Conservation (phyloP, 2,329 filamentous ascomycete species). For the Keithomyces neogunnii region DNA sequence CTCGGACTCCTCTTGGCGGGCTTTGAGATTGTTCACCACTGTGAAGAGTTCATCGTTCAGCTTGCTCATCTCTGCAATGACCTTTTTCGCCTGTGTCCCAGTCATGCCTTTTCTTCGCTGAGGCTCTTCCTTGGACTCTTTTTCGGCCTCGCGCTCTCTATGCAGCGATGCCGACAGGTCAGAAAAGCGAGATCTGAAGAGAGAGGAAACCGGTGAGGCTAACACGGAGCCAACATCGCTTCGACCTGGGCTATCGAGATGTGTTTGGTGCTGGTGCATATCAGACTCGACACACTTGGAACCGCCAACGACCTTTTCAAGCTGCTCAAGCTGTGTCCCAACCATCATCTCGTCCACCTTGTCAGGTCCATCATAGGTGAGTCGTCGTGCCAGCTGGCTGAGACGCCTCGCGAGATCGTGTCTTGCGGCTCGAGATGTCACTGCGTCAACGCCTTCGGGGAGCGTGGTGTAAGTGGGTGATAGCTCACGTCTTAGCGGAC, state of each 20-base stretch:
- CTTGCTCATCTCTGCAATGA: constrained; percentile 27
- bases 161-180: constrained; percentile 28
- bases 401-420: constrained; percentile 36
- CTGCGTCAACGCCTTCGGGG: constrained; percentile 4
- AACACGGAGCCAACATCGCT: constrained; percentile 21
- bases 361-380: constrained; percentile 24
- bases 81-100: constrained; percentile 26
- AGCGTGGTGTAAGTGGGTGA: constrained; percentile 6
- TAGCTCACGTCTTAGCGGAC: constrained; percentile 22
- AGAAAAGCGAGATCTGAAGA: constrained; percentile 30
- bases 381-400: constrained; percentile 29
- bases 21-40: constrained; percentile 41
- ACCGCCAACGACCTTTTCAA: constrained; percentile 22
- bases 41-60: constrained; percentile 42
- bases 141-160: constrained; percentile 19
- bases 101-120: constrained; percentile 23
- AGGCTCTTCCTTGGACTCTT: constrained; percentile 17
- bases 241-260: constrained; percentile 18
- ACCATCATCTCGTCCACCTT: constrained; percentile 26
- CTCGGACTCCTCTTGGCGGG: constrained; percentile 51
- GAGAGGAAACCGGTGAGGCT: constrained; percentile 25
- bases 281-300: constrained; percentile 9
- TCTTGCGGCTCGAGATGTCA: constrained; percentile 21
- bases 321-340: constrained; percentile 27
- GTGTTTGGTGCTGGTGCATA: constrained; percentile 12